Percentiles rank a stretch among this genome's conserved stretches.
phyloP scores from a whole-genome alignment of 768 basidiomycete species.

The Kwoniella shandongensis region DNA sequence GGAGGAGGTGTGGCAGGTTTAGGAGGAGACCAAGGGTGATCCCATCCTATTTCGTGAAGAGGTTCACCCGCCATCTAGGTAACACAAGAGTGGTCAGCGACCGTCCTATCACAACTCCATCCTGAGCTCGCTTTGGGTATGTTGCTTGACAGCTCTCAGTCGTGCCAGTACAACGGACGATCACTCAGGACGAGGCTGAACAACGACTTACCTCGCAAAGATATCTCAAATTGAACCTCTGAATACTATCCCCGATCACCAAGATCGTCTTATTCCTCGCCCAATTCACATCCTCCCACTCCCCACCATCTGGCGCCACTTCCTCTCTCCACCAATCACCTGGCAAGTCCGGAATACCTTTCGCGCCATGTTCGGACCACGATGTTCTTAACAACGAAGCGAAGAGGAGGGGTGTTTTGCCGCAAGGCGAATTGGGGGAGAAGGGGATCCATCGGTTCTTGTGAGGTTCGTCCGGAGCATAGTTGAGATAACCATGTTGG shows the following conservation, averaged over 20 bases:
- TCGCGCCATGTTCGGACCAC: constrained; percentile 1
- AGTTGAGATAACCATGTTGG: constrained; percentile 23
- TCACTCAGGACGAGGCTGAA: no score
- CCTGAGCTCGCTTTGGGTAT: no score
- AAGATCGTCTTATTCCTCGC: constrained; percentile 32
- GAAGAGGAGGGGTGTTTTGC: constrained; percentile 26
- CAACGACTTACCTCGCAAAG: constrained; percentile 34
- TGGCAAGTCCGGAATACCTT: neutral
- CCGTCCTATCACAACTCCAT: no score
- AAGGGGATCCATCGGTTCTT: constrained; percentile 34
- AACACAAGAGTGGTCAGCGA: neutral
- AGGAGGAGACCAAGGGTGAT: constrained; percentile 23
- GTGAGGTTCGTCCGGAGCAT: constrained; percentile 16
- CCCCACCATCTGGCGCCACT: constrained; percentile 3
- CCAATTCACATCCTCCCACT: constrained; percentile 30
- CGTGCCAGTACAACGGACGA: no score
- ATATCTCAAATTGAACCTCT: constrained; percentile 31
- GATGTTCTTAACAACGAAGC: constrained; percentile 9
- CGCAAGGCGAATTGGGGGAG: neutral
- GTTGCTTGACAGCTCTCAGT: no score
- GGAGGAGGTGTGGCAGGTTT: constrained; percentile 1
- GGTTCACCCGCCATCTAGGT: constrained; percentile 16
- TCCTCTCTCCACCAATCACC: constrained; percentile 11
- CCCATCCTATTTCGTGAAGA: constrained; percentile 11
- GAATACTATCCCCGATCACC: constrained; percentile 35